phyloP scores from a whole-genome alignment of 1,139 yeast species.

The Citeromyces hawaiiensis region DNA sequence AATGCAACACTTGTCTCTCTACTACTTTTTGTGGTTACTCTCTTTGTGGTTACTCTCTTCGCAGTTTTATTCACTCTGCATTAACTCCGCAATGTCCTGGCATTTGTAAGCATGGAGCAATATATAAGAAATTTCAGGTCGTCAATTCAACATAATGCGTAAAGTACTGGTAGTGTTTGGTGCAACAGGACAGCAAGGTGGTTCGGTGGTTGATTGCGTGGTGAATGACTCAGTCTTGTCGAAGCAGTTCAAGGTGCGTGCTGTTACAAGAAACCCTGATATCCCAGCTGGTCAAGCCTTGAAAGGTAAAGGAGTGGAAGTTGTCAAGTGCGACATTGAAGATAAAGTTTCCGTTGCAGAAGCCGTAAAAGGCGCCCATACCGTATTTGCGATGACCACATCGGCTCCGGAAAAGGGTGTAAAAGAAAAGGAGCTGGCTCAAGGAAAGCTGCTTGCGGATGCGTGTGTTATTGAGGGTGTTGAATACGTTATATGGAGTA shows the following conservation, averaged over 20 bases:
- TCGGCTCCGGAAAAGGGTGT: not conserved
- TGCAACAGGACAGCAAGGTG: slow-evolving; percentile 2
- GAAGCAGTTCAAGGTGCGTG: not conserved
- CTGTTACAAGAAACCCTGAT: not conserved
- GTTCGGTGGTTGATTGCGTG: not conserved
- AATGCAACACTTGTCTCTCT: too few relatives aligned
- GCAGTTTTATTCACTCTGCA: too few relatives aligned
- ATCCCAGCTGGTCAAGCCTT: not conserved
- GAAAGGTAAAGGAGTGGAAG: not conserved
- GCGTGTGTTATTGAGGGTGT: not conserved
- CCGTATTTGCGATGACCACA: slow-evolving; percentile 1
- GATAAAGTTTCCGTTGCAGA: not conserved
- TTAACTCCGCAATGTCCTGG: not conserved
- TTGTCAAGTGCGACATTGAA: not conserved
- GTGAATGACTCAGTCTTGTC: not conserved
- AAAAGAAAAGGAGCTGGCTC: not conserved
- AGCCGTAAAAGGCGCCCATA: not conserved
- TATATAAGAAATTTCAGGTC: not conserved
- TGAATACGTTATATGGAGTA: not conserved
- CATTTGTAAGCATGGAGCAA: not conserved
- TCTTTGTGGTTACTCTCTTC: too few relatives aligned
- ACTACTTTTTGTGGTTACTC: too few relatives aligned
- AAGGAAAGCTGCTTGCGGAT: not conserved
- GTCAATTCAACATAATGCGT: not conserved
- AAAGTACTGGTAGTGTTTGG: slow-evolving; percentile 1